Evolutionary conservation across 257 asterid species (phyloP).

Genomic region (Rubia yunnanensis): DNA sequence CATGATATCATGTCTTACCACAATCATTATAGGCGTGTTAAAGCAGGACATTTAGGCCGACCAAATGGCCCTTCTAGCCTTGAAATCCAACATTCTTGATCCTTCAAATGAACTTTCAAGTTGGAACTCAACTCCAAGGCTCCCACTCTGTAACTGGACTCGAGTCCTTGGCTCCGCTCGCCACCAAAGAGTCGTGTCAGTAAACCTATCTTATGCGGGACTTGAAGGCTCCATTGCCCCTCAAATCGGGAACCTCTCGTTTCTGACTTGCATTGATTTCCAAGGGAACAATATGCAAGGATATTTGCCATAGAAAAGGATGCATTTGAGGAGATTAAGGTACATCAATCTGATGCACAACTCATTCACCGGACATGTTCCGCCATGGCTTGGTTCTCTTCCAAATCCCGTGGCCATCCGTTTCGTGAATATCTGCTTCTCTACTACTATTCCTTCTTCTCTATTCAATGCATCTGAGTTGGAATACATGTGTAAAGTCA

Average conservation of each 20-base stretch:
- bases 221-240: not conserved
- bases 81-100: not conserved
- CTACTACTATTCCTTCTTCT: slow-evolving; percentile 12
- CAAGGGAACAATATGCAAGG: slow-evolving; percentile 21
- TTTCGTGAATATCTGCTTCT: not conserved
- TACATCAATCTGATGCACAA: slow-evolving; percentile 8
- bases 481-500: not conserved
- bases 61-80: slow-evolving; percentile 7
- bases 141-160: slow-evolving; percentile 7
- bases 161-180: slow-evolving; percentile 4
- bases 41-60: not conserved
- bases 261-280: slow-evolving; percentile 18
- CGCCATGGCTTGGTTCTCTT: slow-evolving; percentile 10
- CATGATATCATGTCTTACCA: not conserved
- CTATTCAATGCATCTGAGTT: slow-evolving; percentile 9
- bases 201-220: not conserved
- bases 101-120: not conserved
- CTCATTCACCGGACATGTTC: slow-evolving; percentile 16
- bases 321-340: slow-evolving; percentile 3
- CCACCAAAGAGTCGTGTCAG: too few species aligned
- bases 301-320: slow-evolving; percentile 1
- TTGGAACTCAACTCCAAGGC: not conserved
- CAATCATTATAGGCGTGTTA: not conserved
- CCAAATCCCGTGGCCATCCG: slow-evolving; percentile 2
- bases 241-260: slow-evolving; percentile 10